Conservation (phyloP, 2,329 filamentous ascomycete genomes). For the Aureobasidium sp. region DNA sequence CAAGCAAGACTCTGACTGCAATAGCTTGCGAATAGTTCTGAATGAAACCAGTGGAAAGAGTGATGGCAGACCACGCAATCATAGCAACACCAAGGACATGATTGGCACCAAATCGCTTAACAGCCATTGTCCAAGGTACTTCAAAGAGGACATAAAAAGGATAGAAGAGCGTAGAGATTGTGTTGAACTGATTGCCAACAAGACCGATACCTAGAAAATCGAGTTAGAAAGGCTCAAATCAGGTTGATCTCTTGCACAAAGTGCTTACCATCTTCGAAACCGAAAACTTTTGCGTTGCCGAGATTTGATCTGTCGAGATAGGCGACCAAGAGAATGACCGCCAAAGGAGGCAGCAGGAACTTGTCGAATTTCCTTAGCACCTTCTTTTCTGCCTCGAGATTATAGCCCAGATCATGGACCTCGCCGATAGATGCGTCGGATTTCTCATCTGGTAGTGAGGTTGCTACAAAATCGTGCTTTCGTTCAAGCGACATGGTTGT, state of each 20-base stretch:
- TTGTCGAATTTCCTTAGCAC: constrained; percentile 19
- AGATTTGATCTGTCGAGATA: constrained; percentile 20
- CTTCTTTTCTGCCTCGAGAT: constrained; percentile 15
- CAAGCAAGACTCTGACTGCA: constrained; percentile 25
- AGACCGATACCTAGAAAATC: constrained; percentile 13
- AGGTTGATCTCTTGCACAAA: no score
- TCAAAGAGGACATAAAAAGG: constrained; percentile 20
- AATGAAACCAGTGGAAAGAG: constrained; percentile 27
- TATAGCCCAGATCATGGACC: not conserved
- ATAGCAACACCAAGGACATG: constrained; percentile 20
- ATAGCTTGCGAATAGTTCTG: constrained; percentile 26
- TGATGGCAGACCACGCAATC: constrained; percentile 24
- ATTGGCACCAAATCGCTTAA: constrained; percentile 23
- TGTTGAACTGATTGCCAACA: constrained; percentile 20
- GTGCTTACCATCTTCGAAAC: constrained; percentile 17
- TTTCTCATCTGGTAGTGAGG: not conserved
- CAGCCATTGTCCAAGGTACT: constrained; percentile 20
- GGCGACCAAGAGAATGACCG: constrained; percentile 17
- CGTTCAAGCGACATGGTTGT: not conserved
- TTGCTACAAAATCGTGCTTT: not conserved
- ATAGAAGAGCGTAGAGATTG: constrained; percentile 20
- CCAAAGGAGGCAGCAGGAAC: constrained; percentile 18
- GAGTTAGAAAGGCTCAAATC: not conserved
- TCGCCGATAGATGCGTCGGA: not conserved
- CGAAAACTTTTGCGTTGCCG: constrained; percentile 19